Base-by-base conservation (phyloP, 371 early-diverging fungal species). In the Chytridium lagenaria region DNA sequence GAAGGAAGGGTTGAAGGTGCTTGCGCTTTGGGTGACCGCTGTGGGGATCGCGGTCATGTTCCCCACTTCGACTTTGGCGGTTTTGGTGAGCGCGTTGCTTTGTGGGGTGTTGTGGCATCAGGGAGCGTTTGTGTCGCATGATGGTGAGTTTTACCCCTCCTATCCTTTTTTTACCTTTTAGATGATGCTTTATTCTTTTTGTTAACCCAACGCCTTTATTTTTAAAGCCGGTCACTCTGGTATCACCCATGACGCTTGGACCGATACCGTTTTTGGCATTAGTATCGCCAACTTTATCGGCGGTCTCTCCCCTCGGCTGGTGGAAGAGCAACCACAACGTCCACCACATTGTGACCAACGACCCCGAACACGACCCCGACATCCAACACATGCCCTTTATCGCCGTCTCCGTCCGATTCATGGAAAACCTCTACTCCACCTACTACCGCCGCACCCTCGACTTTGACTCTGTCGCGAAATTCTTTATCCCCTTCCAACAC, bases 321-420 rank as follows among this genome's bases (percentile, higher is more conserved):
- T 98, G 98, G 98, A 97, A 96, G 78, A 87, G 91, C 70, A 93
- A 88, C 80, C 98, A 98, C 81, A 93, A 97, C 79, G 94, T 96
- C 23, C 98, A 98, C 82, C 98, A 85, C 77, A 79, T 85, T 63
- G 78, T 81, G 40, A 85, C 83, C 36, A 84, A 86, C 79, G 59
- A 81, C 50, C 82, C 83, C 15, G 93, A 94, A 77, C 92, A 97
- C 84, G 98, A 98, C 80, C 97, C 98, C 0, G 97, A 98, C 81
- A 95, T 98, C 74, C 98, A 98, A 82, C 98, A 96, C 77, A 64
- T 98, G 81, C 98, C 98, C 39, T 95, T 98, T 83, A 87, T 97
- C 69, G 97, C 98, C 26, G 86, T 97, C 66, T 90, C 94, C 15
- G 89, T 92, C 49, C 84, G 88, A 34, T 89, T 95, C 73, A 90